Conservation (phyloP, 352 stramenopile genomes). For the Phytophthora pisi region DNA sequence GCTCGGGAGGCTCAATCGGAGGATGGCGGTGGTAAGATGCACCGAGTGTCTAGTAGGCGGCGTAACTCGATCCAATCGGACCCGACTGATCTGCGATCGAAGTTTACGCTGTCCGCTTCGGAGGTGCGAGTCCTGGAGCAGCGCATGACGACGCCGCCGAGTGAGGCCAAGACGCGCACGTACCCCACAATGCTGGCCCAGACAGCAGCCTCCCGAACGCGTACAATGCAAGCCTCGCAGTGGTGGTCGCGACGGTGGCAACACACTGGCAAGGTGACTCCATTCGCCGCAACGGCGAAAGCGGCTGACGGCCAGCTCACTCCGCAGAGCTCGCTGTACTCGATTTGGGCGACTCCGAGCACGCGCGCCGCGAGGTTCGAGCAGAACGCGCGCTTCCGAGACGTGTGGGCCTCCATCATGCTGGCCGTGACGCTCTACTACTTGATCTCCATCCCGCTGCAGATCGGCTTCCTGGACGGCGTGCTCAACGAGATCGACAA, state of each 20-base stretch:
- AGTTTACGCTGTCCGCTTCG: slow-evolving; percentile 27
- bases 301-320: not conserved
- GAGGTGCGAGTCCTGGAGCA: slow-evolving; percentile 35
- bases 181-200: slow-evolving; percentile 13
- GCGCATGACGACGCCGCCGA: slow-evolving; percentile 20
- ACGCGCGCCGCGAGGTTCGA: slow-evolving; percentile 18
- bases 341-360: slow-evolving; percentile 22
- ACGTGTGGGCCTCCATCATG: slow-evolving; percentile 59
- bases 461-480: slow-evolving; percentile 61
- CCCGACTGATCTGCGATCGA: slow-evolving; percentile 22
- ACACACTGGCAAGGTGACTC: slow-evolving; percentile 23
- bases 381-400: slow-evolving; percentile 45
- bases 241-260: slow-evolving; percentile 12
- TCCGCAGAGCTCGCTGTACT: slow-evolving; percentile 16
- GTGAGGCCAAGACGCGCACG: slow-evolving; percentile 2
- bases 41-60: slow-evolving; percentile 9
- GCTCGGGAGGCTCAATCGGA: slow-evolving; percentile 7
- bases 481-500: slow-evolving; percentile 43
- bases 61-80: slow-evolving; percentile 47
- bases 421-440: slow-evolving; percentile 65
- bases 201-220: not conserved
- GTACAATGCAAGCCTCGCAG: not conserved
- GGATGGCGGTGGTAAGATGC: not conserved
- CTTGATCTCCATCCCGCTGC: slow-evolving; percentile 58
- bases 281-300: slow-evolving; percentile 10